These are phyloP conservation scores for Aspergillus aculeatus DNA, from an alignment of 2,329 filamentous ascomycete genomes.

Conservation along the genomic window DNA sequence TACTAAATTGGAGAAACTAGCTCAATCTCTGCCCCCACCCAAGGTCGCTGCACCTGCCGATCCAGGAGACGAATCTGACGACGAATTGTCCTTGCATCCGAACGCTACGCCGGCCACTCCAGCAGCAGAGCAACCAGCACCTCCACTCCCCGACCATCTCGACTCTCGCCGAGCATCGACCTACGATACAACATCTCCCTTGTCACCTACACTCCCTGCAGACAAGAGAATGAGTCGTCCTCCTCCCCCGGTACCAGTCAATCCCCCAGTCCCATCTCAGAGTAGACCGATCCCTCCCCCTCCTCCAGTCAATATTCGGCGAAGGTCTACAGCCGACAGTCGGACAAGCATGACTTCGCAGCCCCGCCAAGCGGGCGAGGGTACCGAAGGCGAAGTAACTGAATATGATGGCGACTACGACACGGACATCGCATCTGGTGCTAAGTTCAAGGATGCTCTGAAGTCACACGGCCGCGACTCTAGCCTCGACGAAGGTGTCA, in stretches of 20 bases:
- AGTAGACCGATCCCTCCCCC: slow-evolving; percentile 67
- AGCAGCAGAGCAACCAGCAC: slow-evolving; percentile 43
- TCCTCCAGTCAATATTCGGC: slow-evolving; percentile 51
- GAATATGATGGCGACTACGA: slow-evolving; percentile 98
- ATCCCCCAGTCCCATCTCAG: slow-evolving; percentile 47
- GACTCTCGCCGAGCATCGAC: slow-evolving; percentile 40
- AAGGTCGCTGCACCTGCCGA: slow-evolving; percentile 63
- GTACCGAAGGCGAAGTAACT: slow-evolving; percentile 75
- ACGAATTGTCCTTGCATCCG: slow-evolving; percentile 67
- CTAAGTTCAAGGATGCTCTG: slow-evolving; percentile 88
- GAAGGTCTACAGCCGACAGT: slow-evolving; percentile 60
- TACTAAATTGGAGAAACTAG: slow-evolving; percentile 34
- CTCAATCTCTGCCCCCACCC: slow-evolving; percentile 60
- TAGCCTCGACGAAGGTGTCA: slow-evolving; percentile 68
- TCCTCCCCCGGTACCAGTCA: slow-evolving; percentile 42
- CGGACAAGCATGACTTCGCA: slow-evolving; percentile 43
- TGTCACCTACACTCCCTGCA: slow-evolving; percentile 29
- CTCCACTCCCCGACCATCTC: slow-evolving; percentile 41
- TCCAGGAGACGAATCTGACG: slow-evolving; percentile 81
- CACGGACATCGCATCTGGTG: slow-evolving; percentile 91
- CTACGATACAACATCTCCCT: slow-evolving; percentile 45
- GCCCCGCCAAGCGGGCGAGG: slow-evolving; percentile 52
- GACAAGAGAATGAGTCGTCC: slow-evolving; percentile 46
- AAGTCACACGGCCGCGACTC: slow-evolving; percentile 77
- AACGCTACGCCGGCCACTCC: slow-evolving; percentile 46